phyloP scores from a whole-genome alignment of 2,329 filamentous ascomycete genomes.

The Beauveria bassiana region DNA sequence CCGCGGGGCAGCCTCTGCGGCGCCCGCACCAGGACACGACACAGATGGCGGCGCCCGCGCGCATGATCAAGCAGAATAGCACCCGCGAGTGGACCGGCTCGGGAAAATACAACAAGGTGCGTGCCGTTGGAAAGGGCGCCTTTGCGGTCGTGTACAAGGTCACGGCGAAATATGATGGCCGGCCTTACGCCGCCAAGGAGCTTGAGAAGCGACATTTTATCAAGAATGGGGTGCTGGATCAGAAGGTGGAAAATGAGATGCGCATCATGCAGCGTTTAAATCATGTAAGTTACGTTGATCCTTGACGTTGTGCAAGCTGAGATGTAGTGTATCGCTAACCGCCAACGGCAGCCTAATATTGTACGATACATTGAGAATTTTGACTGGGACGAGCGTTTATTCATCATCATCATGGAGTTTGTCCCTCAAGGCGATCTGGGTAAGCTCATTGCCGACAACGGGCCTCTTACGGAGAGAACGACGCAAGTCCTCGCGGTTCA shows the following conservation, averaged over 20 bases:
- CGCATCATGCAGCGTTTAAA: slow-evolving; percentile 81
- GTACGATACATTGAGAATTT: slow-evolving; percentile 87
- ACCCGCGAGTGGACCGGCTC: slow-evolving; percentile 75
- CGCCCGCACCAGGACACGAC: slow-evolving; percentile 14
- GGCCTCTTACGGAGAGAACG: slow-evolving; percentile 57
- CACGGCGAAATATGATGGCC: slow-evolving; percentile 75
- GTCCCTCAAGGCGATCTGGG: slow-evolving; percentile 78
- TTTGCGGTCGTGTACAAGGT: slow-evolving; percentile 93
- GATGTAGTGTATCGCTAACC: neutral
- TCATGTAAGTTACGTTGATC: slow-evolving; percentile 55
- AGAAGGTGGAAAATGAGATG: slow-evolving; percentile 95
- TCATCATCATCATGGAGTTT: slow-evolving; percentile 97
- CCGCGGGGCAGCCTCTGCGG: neutral
- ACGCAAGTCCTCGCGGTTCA: slow-evolving; percentile 68
- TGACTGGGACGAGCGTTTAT: slow-evolving; percentile 71
- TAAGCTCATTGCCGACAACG: slow-evolving; percentile 55
- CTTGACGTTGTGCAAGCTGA: neutral
- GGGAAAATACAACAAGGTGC: slow-evolving; percentile 73
- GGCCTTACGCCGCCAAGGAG: slow-evolving; percentile 85
- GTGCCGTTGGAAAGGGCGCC: slow-evolving; percentile 80
- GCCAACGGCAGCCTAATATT: slow-evolving; percentile 61
- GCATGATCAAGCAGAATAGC: slow-evolving; percentile 21
- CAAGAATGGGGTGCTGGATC: slow-evolving; percentile 82
- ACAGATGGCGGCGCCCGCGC: neutral
- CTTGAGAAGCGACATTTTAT: slow-evolving; percentile 89